Base-by-base conservation (phyloP, 805 yeast species). In the Kockiozyma suomiensis region DNA sequence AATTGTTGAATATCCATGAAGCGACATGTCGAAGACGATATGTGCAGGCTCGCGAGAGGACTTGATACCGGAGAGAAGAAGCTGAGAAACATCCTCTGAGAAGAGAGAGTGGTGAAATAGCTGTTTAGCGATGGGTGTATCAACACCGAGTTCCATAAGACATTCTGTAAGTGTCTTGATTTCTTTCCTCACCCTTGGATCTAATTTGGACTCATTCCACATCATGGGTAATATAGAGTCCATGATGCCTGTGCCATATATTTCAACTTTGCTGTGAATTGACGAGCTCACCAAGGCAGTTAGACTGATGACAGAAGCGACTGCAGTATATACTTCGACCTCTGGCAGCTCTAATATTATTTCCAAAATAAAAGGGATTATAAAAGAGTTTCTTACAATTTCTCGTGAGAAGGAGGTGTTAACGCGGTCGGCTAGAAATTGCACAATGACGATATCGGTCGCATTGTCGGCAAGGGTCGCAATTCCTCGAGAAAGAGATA, bases 1-100 rank as follows among this genome's bases (percentile, higher is more conserved):
- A n/a, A 62, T 25, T 7, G 66, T 54, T 8, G 64, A 58, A 35
- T 30, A 59, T 10, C 66, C 66, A 43, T 56, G 35, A 5, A 62
- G 49, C 6, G 66, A 60, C 10, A 61, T 40, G 32, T 62, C 66
- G 41, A 62, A 62, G 21, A 57, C 59, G 4, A 62, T 59, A 30
- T 56, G 66, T 4, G 64, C 54, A 21, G 66, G 64, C 41, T 55
- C 64, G 8, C 66, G 56, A 13, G 66, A 62, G 3, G 32, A 13
- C 12, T 30, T 40, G 40, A 62, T 60, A 12, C 58, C 61, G 10
- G 51, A 38, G 1, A 62, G 57, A 4, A 62, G 52, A n/a, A 53
- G 23, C 17, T 48, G 17, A 15, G 64, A 50, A 10, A 17, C 58
- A 12, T 48, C 52, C 7, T 59, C 61, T 4, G 61, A 56, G 17